Evolutionary conservation across 495 filamentous ascomycete genomes (phyloP), one percentile per base, ranked within the genome.

Genomic region (Podospora comata): DNA sequence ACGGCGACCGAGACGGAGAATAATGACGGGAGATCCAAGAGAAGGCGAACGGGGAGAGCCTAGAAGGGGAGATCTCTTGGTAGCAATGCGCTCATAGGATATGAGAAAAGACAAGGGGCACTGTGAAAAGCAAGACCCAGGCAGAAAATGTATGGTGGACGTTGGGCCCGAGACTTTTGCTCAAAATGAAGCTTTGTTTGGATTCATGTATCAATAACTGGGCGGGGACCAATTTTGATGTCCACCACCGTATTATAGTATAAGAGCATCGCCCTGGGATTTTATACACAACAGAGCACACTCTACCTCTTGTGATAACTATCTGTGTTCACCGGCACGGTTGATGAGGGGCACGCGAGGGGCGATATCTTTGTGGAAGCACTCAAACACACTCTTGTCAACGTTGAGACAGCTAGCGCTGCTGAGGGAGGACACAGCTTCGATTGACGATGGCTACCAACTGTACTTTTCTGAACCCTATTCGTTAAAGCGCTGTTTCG

Each of bases 1-100:
- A 59, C 54, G 6, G 64, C 64, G 15, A 66, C 64, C 0, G 64
- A 44, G 28, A 58, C 53, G 53, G 64, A 66, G 19, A 63, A 63
- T 15, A 63, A 63, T 48, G 61, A 63, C 15, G 61, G 28, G 15
- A 18, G 61, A 32, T 39, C 28, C 4, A 63, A 63, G 19, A 39
- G 61, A 9, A 13, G 61, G 61, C 28, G 61, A 19, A 32, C n/a
- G 4, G 61, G 28, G 28, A 44, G 61, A 15, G 28, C 61, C 13
- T 28, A 13, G n/a, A 20, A 3, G 32, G n/a, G 30, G 2, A 48
- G 2, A 48, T 13, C 13, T 48, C 15, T 11, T 11, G 15, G 39
- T 16, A 48, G 15, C 39, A 48, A 1, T 48, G 39, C 39, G 39
- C 9, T 48, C 3, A 48, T 1, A 11, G 15, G 39, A 48, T 48